phyloP scores from a whole-genome alignment of 2,329 filamentous ascomycete species.

The Mycosphaerelloides madeirae region DNA sequence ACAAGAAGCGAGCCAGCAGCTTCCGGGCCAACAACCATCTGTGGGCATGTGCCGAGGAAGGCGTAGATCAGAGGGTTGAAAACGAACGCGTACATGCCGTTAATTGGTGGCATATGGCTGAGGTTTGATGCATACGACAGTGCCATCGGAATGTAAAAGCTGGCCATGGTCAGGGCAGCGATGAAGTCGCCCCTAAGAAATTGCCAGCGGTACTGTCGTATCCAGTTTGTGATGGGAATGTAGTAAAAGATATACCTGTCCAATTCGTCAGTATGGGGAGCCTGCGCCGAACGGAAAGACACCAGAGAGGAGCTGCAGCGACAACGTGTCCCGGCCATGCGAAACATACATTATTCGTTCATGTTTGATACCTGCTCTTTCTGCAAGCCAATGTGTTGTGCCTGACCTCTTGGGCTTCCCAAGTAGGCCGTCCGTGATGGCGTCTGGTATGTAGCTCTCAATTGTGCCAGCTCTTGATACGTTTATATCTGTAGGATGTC shows the following conservation, averaged over 20 bases:
- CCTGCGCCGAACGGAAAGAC: not conserved
- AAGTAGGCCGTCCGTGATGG: slow-evolving; percentile 42
- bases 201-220: slow-evolving; percentile 74
- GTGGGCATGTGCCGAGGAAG: slow-evolving; percentile 81
- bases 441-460: slow-evolving; percentile 39
- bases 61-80: slow-evolving; percentile 91
- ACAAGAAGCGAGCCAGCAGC: slow-evolving; percentile 88
- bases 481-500: slow-evolving; percentile 16
- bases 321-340: too few relatives aligned
- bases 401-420: slow-evolving; percentile 58
- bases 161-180: slow-evolving; percentile 91
- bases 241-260: slow-evolving; percentile 86
- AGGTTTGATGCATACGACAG: slow-evolving; percentile 89
- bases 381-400: slow-evolving; percentile 66
- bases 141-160: slow-evolving; percentile 96
- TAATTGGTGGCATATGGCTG: slow-evolving; percentile 85
- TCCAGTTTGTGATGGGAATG: slow-evolving; percentile 85
- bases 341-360: slow-evolving; percentile 64
- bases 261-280: not conserved
- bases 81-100: slow-evolving; percentile 89
- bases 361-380: slow-evolving; percentile 68
- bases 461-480: slow-evolving; percentile 32
- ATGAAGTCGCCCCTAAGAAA: slow-evolving; percentile 83
- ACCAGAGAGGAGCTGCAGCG: not conserved
- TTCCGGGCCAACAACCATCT: slow-evolving; percentile 92